Conservation (phyloP, 2,329 filamentous ascomycete species). For the Teratosphaeria nubilosa region DNA sequence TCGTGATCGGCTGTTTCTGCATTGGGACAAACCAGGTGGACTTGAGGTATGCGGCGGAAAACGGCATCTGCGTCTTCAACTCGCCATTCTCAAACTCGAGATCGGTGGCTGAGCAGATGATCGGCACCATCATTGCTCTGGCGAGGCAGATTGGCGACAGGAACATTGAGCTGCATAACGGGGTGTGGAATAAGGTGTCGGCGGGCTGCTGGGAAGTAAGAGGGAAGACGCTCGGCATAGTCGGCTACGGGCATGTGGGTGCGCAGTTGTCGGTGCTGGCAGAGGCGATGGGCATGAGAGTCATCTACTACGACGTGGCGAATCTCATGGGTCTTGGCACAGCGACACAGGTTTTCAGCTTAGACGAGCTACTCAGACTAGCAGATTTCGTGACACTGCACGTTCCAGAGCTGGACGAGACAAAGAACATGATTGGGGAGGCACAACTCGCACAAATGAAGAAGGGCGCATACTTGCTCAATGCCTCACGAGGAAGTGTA, state of each 20-base stretch:
- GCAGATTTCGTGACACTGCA: conserved; percentile 92
- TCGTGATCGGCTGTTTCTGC: conserved; percentile 96
- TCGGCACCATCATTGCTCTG: conserved; percentile 82
- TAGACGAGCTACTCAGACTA: conserved; percentile 64
- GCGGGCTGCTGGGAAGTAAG: conserved; percentile 95
- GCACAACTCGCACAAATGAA: conserved; percentile 82
- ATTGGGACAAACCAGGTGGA: conserved; percentile 97
- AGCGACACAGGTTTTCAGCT: conserved; percentile 66
- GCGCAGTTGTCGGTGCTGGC: conserved; percentile 91
- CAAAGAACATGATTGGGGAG: conserved; percentile 80
- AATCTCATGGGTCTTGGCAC: conserved; percentile 92
- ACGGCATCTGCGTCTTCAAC: conserved; percentile 96
- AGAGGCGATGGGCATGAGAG: conserved; percentile 94
- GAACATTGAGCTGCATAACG: conserved; percentile 85
- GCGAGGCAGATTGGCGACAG: conserved; percentile 89
- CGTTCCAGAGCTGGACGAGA: conserved; percentile 88
- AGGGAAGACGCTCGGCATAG: conserved; percentile 91
- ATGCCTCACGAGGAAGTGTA: conserved; percentile 86
- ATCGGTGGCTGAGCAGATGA: conserved; percentile 91
- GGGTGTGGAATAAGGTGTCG: conserved; percentile 97
- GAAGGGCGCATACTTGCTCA: conserved; percentile 85
- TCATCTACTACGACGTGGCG: conserved; percentile 93
- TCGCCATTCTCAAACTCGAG: conserved; percentile 97
- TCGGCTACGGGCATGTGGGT: conserved; percentile 96
- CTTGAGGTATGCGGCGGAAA: conserved; percentile 67